These are phyloP conservation scores for Lanmaoa rubissima DNA, from an alignment of 768 basidiomycete species.

Conservation along the genomic window DNA sequence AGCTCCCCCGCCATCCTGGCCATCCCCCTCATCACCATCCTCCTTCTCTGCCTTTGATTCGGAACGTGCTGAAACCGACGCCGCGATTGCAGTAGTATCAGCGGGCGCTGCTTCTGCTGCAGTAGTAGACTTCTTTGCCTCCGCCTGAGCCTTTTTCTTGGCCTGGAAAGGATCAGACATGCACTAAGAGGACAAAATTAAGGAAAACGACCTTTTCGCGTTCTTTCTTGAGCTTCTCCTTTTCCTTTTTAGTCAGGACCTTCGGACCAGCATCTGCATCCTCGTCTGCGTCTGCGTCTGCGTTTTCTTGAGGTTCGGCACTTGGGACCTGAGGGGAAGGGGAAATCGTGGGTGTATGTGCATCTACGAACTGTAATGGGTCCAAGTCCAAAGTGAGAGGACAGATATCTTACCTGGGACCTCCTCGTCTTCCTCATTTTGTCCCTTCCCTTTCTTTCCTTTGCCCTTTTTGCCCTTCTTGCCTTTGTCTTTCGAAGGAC, in stretches of 20 bases:
- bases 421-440: conserved; percentile 14
- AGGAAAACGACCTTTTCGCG: conserved; percentile 72
- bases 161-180: conserved; percentile 41
- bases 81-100: conserved; percentile 15
- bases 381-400: neutral
- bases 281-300: conserved; percentile 45
- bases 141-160: conserved; percentile 81
- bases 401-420: conserved; percentile 8
- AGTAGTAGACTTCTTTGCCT: conserved; percentile 64
- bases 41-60: conserved; percentile 41
- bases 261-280: conserved; percentile 56
- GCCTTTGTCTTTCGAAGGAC: conserved; percentile 34
- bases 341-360: conserved; percentile 23
- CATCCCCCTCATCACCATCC: conserved; percentile 68
- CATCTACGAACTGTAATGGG: conserved; percentile 14
- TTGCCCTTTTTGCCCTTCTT: conserved; percentile 25
- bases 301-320: conserved; percentile 35
- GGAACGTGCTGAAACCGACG: conserved; percentile 24
- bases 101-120: conserved; percentile 34
- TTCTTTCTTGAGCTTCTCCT: conserved; percentile 96
- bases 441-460: conserved; percentile 20
- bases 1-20: conserved; percentile 47
- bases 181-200: conserved; percentile 2
- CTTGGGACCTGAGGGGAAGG: conserved; percentile 29
- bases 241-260: conserved; percentile 91